Percentiles rank a stretch among this genome's conserved stretches.
Conservation (phyloP, 352 stramenopile species). For the Saprolegnia parasitica region DNA sequence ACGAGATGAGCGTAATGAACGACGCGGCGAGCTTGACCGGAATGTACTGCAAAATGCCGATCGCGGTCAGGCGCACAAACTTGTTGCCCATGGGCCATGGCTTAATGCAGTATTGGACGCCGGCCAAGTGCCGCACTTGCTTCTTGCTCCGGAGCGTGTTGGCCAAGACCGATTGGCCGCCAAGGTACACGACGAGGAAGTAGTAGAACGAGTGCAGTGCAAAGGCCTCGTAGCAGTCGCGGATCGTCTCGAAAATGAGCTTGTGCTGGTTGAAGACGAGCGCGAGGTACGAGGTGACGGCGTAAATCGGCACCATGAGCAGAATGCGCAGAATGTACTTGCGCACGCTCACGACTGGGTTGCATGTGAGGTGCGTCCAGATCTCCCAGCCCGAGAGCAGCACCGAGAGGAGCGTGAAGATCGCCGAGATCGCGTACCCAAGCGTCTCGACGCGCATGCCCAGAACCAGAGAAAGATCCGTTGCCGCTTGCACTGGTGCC, state of each 20-base stretch:
- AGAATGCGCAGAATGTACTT: slow-evolving; percentile 92
- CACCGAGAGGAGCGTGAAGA: slow-evolving; percentile 82
- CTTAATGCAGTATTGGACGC: slow-evolving; percentile 68
- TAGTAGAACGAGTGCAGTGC: slow-evolving; percentile 92
- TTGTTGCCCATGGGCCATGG: slow-evolving; percentile 90
- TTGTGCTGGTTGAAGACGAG: slow-evolving; percentile 87
- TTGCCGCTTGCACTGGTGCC: neutral
- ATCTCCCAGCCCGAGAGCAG: slow-evolving; percentile 82
- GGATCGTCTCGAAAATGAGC: slow-evolving; percentile 86
- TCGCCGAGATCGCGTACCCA: slow-evolving; percentile 79
- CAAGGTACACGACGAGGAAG: slow-evolving; percentile 88
- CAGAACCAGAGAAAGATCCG: neutral
- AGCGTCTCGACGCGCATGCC: slow-evolving; percentile 83
- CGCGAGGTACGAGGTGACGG: slow-evolving; percentile 85
- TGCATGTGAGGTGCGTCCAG: slow-evolving; percentile 85
- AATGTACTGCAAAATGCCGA: slow-evolving; percentile 92
- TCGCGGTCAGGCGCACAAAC: slow-evolving; percentile 89
- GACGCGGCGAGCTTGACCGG: slow-evolving; percentile 84
- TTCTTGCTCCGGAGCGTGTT: slow-evolving; percentile 81
- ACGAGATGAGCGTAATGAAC: slow-evolving; percentile 83
- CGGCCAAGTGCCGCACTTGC: slow-evolving; percentile 77
- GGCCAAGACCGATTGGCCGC: slow-evolving; percentile 72
- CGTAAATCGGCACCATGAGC: slow-evolving; percentile 93
- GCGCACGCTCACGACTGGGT: slow-evolving; percentile 70
- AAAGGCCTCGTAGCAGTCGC: slow-evolving; percentile 92